Base-by-base conservation (phyloP, 768 basidiomycete species). In the Russula emetica region DNA sequence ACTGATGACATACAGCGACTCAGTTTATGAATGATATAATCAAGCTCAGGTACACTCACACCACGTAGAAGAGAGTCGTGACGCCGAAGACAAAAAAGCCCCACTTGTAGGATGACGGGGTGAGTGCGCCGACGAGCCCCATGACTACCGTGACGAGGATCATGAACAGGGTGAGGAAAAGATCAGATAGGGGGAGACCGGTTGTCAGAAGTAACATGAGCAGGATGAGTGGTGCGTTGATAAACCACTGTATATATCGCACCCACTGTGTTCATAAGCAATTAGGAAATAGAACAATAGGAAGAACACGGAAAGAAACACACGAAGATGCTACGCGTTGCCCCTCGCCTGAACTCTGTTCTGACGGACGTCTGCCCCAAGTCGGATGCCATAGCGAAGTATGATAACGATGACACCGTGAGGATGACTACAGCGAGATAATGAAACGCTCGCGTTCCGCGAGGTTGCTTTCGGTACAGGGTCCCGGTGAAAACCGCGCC, bases 361-460 rank as follows among this genome's bases (percentile, higher is more conserved):
- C 36, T 61, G 53, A 85, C 69, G 38, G 80, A 71, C 0, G 82
- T 78, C 58, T 74, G 73, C 20, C 84, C 84, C 36, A 85, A 73
- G 69, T 84, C 75, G 18, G 83, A 83, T 0, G 83, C 84, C 83
- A 85, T 83, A 9, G 78, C 71, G 70, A 82, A 83, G 70, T 82
- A 83, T 0, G 78, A 72, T 58, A 85, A 76, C 13, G 76, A 70
- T 0, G 82, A 74, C 1, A 81, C 81, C 5, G 77, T 73, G 28
- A 85, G 72, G 40, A 85, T 73, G 55, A 80, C 72, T 22, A 78
- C 65, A 28, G 77, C 78, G 22, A 84, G 72, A 62, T 81, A 78
- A 69, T 85, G 82, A 74, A 84, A 80, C 11, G 80, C 72, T 38
- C 83, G 74, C 24, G 76, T 75, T 22, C 80, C 79, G 6, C 70